A percentile compares a stretch with the other conserved stretches of the same genome.
These are phyloP conservation scores for Cladosporium cucumerinum DNA, from an alignment of 2,329 filamentous ascomycete species.

Conservation along the genomic window DNA sequence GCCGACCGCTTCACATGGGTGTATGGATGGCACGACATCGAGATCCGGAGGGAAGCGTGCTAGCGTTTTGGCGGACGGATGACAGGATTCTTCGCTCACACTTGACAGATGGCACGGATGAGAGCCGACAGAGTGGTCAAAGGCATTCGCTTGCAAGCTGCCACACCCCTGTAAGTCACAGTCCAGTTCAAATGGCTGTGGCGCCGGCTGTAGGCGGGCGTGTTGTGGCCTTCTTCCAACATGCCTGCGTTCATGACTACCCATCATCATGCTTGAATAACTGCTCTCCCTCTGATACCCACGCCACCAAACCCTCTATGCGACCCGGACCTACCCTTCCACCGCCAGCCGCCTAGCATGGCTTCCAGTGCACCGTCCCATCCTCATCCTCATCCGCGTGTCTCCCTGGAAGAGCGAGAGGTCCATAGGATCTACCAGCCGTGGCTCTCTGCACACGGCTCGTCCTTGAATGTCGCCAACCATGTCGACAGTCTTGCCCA, in stretches of 20 bases:
- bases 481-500: conserved; percentile 27
- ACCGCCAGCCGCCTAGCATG: conserved; percentile 11
- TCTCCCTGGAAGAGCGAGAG: conserved; percentile 22
- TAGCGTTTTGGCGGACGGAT: neutral
- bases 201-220: neutral
- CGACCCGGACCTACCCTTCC: neutral
- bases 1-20: neutral
- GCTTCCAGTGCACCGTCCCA: neutral
- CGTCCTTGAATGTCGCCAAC: conserved; percentile 25
- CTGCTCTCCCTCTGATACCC: neutral
- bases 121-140: neutral
- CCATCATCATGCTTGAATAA: neutral
- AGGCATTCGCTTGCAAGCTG: neutral
- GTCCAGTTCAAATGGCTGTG: neutral
- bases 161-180: neutral
- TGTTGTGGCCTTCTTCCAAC: neutral
- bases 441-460: conserved; percentile 28
- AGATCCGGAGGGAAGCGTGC: neutral
- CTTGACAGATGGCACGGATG: neutral
- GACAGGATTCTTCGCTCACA: neutral
- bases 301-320: conserved; percentile 2
- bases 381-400: neutral
- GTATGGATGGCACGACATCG: neutral
- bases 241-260: neutral
- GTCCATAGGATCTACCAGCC: conserved; percentile 25